Conservation (phyloP, 495 filamentous ascomycete genomes). For the Thozetella sp. region DNA sequence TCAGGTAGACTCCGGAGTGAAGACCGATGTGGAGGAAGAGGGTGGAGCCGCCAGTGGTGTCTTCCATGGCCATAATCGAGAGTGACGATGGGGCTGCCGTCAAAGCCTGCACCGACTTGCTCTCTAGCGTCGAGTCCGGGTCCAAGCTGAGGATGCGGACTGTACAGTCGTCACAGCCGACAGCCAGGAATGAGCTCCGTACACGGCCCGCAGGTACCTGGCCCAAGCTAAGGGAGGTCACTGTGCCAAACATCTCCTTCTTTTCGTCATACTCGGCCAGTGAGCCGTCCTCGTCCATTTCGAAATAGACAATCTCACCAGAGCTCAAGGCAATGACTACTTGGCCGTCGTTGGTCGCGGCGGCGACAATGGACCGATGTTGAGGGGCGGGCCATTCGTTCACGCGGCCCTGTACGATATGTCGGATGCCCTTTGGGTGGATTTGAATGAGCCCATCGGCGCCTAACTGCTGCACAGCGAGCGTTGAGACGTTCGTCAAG, state of each 20-base stretch:
- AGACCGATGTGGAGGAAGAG: conserved; percentile 94
- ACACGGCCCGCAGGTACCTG: conserved; percentile 87
- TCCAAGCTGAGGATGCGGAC: conserved; percentile 90
- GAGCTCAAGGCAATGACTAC: conserved; percentile 92
- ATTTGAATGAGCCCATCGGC: conserved; percentile 93
- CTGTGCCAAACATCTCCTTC: conserved; percentile 92
- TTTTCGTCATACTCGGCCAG: conserved; percentile 95
- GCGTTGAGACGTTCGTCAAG: conserved; percentile 78
- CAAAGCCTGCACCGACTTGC: conserved; percentile 89
- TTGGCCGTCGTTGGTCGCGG: conserved; percentile 90
- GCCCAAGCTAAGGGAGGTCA: conserved; percentile 92
- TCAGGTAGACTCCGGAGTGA: conserved; percentile 91
- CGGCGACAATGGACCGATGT: conserved; percentile 94
- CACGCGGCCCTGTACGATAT: conserved; percentile 80
- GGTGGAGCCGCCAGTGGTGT: conserved; percentile 77
- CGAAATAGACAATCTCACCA: conserved; percentile 96
- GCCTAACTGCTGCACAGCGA: conserved; percentile 92
- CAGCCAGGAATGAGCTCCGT: conserved; percentile 86
- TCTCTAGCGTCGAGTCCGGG: conserved; percentile 86
- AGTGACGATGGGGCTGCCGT: conserved; percentile 87
- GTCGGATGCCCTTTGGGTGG: conserved; percentile 91
- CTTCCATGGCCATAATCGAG: conserved; percentile 93
- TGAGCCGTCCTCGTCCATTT: conserved; percentile 89
- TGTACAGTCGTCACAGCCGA: conserved; percentile 95
- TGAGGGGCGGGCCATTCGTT: conserved; percentile 95